Conservation (phyloP, 2,329 filamentous ascomycete genomes). For the Phoma herbarum region DNA sequence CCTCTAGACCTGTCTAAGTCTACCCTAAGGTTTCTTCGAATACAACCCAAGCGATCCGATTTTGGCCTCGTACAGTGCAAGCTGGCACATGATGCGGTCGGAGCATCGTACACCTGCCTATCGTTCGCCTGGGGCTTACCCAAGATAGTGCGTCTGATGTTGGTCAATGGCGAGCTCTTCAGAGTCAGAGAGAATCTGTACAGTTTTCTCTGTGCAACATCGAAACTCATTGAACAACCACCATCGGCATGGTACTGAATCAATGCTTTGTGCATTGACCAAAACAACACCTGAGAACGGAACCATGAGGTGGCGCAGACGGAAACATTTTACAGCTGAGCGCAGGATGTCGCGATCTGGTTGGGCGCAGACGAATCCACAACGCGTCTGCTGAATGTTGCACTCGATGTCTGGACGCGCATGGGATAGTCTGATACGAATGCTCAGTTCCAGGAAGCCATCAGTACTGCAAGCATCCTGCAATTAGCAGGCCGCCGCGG, state of each 20-base stretch:
- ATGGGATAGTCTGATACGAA: neutral
- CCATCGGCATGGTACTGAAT: neutral
- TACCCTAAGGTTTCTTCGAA: neutral
- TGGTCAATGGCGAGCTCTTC: neutral
- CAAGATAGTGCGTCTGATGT: neutral
- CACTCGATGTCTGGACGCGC: neutral
- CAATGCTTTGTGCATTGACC: neutral
- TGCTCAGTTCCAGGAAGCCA: neutral
- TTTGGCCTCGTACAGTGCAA: neutral
- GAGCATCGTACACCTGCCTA: neutral
- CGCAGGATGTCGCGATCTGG: neutral
- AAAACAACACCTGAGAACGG: neutral
- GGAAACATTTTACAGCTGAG: neutral
- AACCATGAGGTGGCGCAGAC: neutral
- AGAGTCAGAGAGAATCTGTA: neutral
- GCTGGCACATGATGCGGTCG: neutral
- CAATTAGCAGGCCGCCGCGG: neutral
- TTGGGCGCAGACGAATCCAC: neutral
- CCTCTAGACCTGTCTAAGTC: neutral
- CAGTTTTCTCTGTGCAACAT: neutral
- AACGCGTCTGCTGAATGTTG: neutral
- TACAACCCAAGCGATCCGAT: neutral
- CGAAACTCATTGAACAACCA: neutral
- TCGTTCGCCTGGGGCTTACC: neutral
- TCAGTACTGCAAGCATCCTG: neutral